Base-by-base conservation (phyloP, 2,329 filamentous ascomycete species). In the Fusarium sp. region DNA sequence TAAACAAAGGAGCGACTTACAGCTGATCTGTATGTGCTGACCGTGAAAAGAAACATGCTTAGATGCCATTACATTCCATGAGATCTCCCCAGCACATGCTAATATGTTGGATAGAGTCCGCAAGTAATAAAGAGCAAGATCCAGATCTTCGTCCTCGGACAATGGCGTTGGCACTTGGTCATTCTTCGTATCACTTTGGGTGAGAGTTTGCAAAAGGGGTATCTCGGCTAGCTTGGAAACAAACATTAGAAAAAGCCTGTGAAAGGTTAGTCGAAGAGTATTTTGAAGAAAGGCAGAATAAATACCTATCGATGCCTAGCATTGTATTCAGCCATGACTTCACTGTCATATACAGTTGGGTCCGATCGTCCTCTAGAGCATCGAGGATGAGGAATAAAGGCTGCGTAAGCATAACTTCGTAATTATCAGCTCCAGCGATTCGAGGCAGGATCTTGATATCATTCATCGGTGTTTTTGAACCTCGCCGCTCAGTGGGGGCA, bases 361-460 rank as follows among this genome's bases (percentile, higher is more conserved):
- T 91, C 21, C 88, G 85, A 63, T 93, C 90, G 62, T 94, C 90
- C 19, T 88, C 81, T 2, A 98, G 83, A 2, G 90, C 86, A 78
- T 98, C 95, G 26, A 98, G 83, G 67, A 97, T 85, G 13, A 97
- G 81, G 67, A 98, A 91, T 19, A 97, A 80, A 2, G 95, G 95
- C 51, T 93, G 88, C 8, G 91, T 91, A 42, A 98, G 84, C 82
- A 97, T 90, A 8, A 90, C 82, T 71, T 92, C 88, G 75, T 90
- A 93, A 68, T 90, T 84, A 28, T 88, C 88, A 75, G 84, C 83
- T 9, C 88, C 88, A 10, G 79, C 85, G 70, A 86, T 82, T 26
- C 85, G 82, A 16, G 79, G 78, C 6, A 68, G 66, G n/a, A 68
- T 58, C 72, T 79, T 67, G 70, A 65, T 48, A 77, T 82, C 68